Evolutionary conservation across 2,329 filamentous ascomycete genomes (phyloP).

Genomic region (Diaporthe ampelina): DNA sequence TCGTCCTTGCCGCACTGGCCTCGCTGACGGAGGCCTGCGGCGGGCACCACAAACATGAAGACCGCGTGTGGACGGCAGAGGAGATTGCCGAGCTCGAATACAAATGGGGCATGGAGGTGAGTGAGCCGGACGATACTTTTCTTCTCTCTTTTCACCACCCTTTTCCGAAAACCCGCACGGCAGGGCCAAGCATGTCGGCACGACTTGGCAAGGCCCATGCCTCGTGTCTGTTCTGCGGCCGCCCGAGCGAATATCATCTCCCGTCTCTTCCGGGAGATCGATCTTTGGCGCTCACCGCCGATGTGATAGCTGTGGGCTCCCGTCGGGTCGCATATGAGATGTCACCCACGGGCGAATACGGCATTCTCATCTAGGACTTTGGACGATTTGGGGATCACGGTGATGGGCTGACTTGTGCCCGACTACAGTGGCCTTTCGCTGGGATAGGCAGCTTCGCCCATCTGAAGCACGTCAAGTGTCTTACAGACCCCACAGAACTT

Average conservation of each 20-base stretch:
- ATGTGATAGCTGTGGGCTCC: conserved; percentile 33
- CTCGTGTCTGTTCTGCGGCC: conserved; percentile 25
- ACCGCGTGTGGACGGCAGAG: conserved; percentile 63
- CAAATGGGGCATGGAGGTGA: conserved; percentile 71
- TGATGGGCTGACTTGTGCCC: conserved; percentile 21
- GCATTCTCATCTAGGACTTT: conserved; percentile 6
- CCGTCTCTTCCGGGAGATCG: conserved; percentile 25
- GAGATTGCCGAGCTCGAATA: conserved; percentile 66
- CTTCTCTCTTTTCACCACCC: not conserved
- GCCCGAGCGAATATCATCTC: conserved; percentile 5
- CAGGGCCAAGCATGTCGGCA: not conserved
- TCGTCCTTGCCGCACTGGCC: conserved; percentile 43
- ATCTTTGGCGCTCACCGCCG: conserved; percentile 34
- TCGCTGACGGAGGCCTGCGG: conserved; percentile 51
- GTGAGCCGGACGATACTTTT: conserved; percentile 51
- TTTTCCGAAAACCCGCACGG: not conserved
- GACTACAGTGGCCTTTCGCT: conserved; percentile 71
- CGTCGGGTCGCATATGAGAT: conserved; percentile 29
- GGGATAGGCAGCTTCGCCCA: conserved; percentile 84
- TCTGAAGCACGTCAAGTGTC: conserved; percentile 76
- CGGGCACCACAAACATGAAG: conserved; percentile 52
- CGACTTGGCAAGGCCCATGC: conserved; percentile 12
- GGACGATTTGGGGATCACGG: not conserved
- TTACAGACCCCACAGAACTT: conserved; percentile 72
- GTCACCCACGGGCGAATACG: conserved; percentile 19